Conservation (phyloP, 2,329 filamentous ascomycete genomes). For the Claviceps purpurea region DNA sequence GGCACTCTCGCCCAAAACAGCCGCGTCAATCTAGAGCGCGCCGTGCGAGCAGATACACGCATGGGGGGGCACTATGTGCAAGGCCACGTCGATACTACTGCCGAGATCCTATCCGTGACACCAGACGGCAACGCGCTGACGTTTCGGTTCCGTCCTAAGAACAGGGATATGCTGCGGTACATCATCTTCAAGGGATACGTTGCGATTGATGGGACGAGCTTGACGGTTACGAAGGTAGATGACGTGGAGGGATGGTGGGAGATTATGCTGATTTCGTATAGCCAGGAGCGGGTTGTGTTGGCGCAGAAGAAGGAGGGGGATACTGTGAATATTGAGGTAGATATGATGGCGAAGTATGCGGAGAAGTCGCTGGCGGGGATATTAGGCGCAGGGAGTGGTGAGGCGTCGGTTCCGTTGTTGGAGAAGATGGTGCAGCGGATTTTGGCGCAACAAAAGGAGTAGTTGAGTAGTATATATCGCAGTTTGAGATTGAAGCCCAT, state of each 20-base stretch:
- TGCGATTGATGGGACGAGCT: slow-evolving; percentile 82
- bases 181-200: slow-evolving; percentile 95
- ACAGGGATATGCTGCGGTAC: slow-evolving; percentile 61
- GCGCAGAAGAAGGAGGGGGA: slow-evolving; percentile 68
- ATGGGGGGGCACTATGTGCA: slow-evolving; percentile 99
- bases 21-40: slow-evolving; percentile 83
- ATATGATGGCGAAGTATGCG: slow-evolving; percentile 75
- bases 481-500: too few species aligned
- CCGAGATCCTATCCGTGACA: slow-evolving; percentile 56
- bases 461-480: not conserved
- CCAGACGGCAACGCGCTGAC: slow-evolving; percentile 85
- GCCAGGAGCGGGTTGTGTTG: slow-evolving; percentile 80
- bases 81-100: slow-evolving; percentile 88
- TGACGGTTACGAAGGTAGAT: slow-evolving; percentile 80
- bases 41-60: slow-evolving; percentile 77
- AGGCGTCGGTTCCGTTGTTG: slow-evolving; percentile 41
- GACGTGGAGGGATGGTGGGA: slow-evolving; percentile 76
- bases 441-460: slow-evolving; percentile 45
- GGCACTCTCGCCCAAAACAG: slow-evolving; percentile 53
- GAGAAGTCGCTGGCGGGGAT: slow-evolving; percentile 73
- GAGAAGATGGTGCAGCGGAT: slow-evolving; percentile 63
- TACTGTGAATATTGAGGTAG: slow-evolving; percentile 82
- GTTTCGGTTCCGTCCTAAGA: slow-evolving; percentile 65
- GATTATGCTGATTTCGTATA: slow-evolving; percentile 96
- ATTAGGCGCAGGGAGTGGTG: slow-evolving; percentile 44